phyloP scores from a whole-genome alignment of 345 rosid genomes.

The Hibiscus syriacus region DNA sequence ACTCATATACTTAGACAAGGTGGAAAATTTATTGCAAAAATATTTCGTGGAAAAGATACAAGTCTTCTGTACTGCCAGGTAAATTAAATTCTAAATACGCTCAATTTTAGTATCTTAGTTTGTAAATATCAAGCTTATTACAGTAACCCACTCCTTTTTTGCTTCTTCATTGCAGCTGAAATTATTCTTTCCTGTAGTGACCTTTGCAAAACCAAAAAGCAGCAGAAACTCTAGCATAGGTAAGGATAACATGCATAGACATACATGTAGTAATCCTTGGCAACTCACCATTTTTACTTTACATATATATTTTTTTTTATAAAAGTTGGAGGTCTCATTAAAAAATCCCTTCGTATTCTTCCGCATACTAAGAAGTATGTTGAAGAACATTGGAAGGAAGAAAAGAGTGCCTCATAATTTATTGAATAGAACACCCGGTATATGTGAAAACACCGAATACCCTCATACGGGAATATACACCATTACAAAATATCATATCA shows the following conservation, averaged over 20 bases:
- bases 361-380: too few relatives aligned
- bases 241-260: slow-evolving; percentile 20
- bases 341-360: too few relatives aligned
- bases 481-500: too few relatives aligned
- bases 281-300: neutral
- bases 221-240: slow-evolving; percentile 99
- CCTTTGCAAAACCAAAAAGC: slow-evolving; percentile 96
- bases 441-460: too few relatives aligned
- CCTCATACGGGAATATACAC: too few relatives aligned
- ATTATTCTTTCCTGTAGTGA: slow-evolving; percentile 81
- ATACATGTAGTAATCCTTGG: neutral
- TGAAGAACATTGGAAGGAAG: too few relatives aligned
- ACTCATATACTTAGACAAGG: slow-evolving; percentile 84
- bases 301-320: too few relatives aligned
- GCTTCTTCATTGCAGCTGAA: slow-evolving; percentile 53
- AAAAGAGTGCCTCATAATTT: too few relatives aligned
- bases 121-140: neutral
- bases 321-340: too few relatives aligned
- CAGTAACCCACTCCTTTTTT: neutral
- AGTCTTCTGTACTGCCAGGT: slow-evolving; percentile 94
- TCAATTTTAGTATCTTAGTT: neutral
- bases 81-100: slow-evolving; percentile 14
- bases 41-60: slow-evolving; percentile 97
- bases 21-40: slow-evolving; percentile 85
- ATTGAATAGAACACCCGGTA: too few relatives aligned